Evolutionary conservation across 352 stramenopile species (phyloP).

Genomic region (Phytophthora syringae): DNA sequence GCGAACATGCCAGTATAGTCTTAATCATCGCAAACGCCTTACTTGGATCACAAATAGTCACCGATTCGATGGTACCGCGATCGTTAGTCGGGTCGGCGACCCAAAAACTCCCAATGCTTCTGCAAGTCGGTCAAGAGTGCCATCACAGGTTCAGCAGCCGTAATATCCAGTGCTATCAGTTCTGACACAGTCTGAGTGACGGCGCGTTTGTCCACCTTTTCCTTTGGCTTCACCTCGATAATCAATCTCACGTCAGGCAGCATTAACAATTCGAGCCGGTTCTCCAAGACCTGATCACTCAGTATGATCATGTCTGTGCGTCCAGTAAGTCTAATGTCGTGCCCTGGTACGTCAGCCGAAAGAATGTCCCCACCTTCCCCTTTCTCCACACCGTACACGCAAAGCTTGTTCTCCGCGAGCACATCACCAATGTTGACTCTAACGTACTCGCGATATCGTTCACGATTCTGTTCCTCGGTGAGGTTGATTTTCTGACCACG

Average conservation of each 20-base stretch:
- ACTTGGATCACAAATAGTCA: constrained; percentile 23
- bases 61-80: constrained; percentile 11
- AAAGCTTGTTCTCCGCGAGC: constrained; percentile 23
- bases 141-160: constrained; percentile 21
- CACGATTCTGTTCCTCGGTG: constrained; percentile 28
- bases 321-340: constrained; percentile 32
- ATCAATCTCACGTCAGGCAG: constrained; percentile 29
- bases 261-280: constrained; percentile 9
- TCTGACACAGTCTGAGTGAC: constrained; percentile 22
- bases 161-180: constrained; percentile 34
- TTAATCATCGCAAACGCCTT: constrained; percentile 37
- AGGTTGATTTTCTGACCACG: constrained; percentile 15
- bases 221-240: constrained; percentile 38
- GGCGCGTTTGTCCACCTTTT: constrained; percentile 18
- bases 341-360: constrained; percentile 20
- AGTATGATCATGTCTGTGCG: constrained; percentile 31
- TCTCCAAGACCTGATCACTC: constrained; percentile 21
- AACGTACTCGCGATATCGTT: constrained; percentile 31
- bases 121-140: constrained; percentile 38
- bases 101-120: constrained; percentile 32
- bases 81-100: constrained; percentile 11
- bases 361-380: constrained; percentile 28
- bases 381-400: constrained; percentile 12
- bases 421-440: constrained; percentile 38
- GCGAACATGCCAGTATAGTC: constrained; percentile 13